Evolutionary conservation across 129 eudicot species (phyloP).

Genomic region (Sambucus nigra): DNA sequence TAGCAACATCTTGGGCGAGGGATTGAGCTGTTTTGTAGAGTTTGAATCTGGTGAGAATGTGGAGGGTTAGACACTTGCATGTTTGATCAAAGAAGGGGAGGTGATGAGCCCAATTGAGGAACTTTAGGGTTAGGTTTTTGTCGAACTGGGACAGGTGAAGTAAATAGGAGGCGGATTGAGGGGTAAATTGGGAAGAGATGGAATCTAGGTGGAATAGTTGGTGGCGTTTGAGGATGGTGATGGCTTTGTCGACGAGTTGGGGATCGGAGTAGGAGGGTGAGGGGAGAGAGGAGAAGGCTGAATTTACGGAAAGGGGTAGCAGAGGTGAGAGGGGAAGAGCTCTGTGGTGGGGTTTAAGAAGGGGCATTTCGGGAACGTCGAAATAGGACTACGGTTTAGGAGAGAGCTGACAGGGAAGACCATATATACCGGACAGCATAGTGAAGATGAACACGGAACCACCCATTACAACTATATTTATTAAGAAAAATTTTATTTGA

Average conservation of each 20-base stretch:
- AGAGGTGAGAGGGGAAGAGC: slow-evolving; percentile 12
- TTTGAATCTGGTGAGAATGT: slow-evolving; percentile 71
- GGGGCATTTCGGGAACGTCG: slow-evolving; percentile 26
- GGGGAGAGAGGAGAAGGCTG: slow-evolving; percentile 28
- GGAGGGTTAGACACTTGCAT: slow-evolving; percentile 51
- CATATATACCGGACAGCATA: too few relatives aligned
- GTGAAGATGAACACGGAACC: too few relatives aligned
- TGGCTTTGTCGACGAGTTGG: slow-evolving; percentile 39
- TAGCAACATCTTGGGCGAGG: slow-evolving; percentile 48
- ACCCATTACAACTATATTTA: too few relatives aligned
- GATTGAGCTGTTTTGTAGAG: slow-evolving; percentile 61
- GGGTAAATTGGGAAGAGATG: slow-evolving; percentile 54
- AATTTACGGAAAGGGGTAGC: slow-evolving; percentile 7
- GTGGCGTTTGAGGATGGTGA: slow-evolving; percentile 60
- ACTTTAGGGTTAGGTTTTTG: slow-evolving; percentile 48
- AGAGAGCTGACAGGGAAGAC: neutral
- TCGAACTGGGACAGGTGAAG: slow-evolving; percentile 52
- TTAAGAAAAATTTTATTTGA: too few relatives aligned
- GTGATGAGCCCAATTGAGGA: slow-evolving; percentile 59
- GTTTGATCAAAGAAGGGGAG: slow-evolving; percentile 50
- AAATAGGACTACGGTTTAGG: slow-evolving; percentile 1
- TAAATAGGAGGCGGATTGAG: slow-evolving; percentile 51
- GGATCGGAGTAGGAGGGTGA: slow-evolving; percentile 20
- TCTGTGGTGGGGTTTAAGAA: slow-evolving; percentile 42
- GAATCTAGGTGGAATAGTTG: slow-evolving; percentile 36